Conservation (phyloP, 2,329 filamentous ascomycete species). For the Alternaria sp. region DNA sequence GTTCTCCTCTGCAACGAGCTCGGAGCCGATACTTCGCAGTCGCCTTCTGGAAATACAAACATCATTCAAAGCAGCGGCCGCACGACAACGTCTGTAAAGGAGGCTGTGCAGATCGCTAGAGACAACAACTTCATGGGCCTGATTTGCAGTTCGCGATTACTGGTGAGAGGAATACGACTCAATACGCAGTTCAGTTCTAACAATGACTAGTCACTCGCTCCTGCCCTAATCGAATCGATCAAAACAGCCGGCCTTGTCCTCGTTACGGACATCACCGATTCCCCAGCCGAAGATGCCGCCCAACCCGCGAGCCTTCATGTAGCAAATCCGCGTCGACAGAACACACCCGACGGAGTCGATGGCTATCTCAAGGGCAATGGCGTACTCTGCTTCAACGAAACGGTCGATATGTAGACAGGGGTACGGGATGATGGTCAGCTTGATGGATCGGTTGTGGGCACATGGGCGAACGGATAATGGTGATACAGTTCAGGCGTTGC, state of each 20-base stretch:
- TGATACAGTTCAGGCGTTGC: constrained; percentile 5
- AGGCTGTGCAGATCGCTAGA: constrained; percentile 89
- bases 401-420: constrained; percentile 62
- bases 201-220: constrained; percentile 79
- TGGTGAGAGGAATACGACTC: constrained; percentile 66
- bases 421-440: neutral
- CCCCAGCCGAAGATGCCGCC: constrained; percentile 45
- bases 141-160: constrained; percentile 83
- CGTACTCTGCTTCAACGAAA: constrained; percentile 90
- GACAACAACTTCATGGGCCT: constrained; percentile 98
- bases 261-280: constrained; percentile 82
- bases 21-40: constrained; percentile 63
- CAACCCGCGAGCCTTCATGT: constrained; percentile 50
- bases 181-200: constrained; percentile 3
- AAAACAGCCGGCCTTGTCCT: constrained; percentile 93
- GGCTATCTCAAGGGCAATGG: constrained; percentile 85
- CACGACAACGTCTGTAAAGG: constrained; percentile 86
- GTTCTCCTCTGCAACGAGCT: constrained; percentile 95
- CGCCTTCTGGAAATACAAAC: constrained; percentile 42
- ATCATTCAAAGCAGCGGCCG: constrained; percentile 68
- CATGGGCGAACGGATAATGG: neutral
- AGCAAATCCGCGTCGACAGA: constrained; percentile 46
- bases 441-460: neutral
- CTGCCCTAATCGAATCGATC: constrained; percentile 88
- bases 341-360: constrained; percentile 80